Percentiles rank a stretch among this genome's conserved stretches.
These are phyloP conservation scores for Fraxinus quadrangulata DNA, from an alignment of 257 asterid genomes.

Conservation along the genomic window DNA sequence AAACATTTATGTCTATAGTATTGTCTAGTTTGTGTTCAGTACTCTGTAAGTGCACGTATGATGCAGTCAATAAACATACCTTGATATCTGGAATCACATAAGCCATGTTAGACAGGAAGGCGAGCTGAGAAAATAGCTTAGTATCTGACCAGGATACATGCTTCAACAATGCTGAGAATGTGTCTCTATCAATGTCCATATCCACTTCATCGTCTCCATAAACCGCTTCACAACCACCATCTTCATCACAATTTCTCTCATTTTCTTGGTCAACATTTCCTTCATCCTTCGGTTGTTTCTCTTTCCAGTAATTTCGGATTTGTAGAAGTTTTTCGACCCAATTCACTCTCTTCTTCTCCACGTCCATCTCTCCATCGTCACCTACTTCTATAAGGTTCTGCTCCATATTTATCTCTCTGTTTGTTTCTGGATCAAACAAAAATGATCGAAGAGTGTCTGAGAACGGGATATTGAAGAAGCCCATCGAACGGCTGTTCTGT, in stretches of 20 bases:
- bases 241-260: slow-evolving; percentile 16
- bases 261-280: slow-evolving; percentile 25
- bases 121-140: slow-evolving; percentile 68
- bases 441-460: slow-evolving; percentile 49
- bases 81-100: slow-evolving; percentile 72
- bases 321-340: slow-evolving; percentile 75
- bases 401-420: slow-evolving; percentile 29
- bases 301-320: slow-evolving; percentile 57
- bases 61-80: slow-evolving; percentile 39
- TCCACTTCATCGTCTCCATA: slow-evolving; percentile 51
- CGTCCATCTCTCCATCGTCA: slow-evolving; percentile 22
- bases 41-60: background rate
- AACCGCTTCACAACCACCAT: slow-evolving; percentile 52
- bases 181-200: slow-evolving; percentile 38
- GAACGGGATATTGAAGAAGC: slow-evolving; percentile 50
- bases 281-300: slow-evolving; percentile 35
- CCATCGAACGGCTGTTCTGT: slow-evolving; percentile 39
- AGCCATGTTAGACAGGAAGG: slow-evolving; percentile 86
- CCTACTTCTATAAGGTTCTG: slow-evolving; percentile 22
- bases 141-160: slow-evolving; percentile 73
- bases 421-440: slow-evolving; percentile 42
- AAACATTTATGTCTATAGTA: too few species aligned
- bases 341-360: slow-evolving; percentile 44
- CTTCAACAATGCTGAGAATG: slow-evolving; percentile 51
- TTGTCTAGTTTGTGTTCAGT: background rate